phyloP scores from a whole-genome alignment of 2,329 filamentous ascomycete species.

The Cercospora beticola region DNA sequence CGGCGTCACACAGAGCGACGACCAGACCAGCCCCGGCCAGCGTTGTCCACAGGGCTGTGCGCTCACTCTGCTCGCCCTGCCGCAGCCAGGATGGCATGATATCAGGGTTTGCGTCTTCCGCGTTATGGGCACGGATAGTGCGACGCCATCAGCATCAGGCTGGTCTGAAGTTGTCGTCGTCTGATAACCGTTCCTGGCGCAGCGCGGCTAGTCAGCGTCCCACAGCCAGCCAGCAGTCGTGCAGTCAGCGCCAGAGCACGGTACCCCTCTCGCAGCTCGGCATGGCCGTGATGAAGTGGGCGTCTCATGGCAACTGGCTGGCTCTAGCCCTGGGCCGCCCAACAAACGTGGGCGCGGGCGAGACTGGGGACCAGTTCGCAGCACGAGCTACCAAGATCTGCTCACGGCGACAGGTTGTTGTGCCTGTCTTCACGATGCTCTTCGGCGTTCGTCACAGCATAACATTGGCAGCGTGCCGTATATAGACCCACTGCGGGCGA shows the following conservation, averaged over 20 bases:
- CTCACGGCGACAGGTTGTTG: neutral
- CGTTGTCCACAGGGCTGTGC: neutral
- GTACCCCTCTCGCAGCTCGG: neutral
- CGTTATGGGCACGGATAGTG: neutral
- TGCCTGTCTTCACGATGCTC: neutral
- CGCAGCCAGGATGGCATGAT: neutral
- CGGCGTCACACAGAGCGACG: neutral
- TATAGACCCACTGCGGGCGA: slow-evolving; percentile 5
- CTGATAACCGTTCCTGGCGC: slow-evolving; percentile 1
- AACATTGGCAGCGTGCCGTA: neutral
- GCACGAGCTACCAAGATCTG: neutral
- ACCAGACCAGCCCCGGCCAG: neutral
- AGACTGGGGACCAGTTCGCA: neutral
- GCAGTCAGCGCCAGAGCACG: neutral
- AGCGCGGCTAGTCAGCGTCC: slow-evolving; percentile 1
- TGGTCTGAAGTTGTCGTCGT: neutral
- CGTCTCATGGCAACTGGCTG: neutral
- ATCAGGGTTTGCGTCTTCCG: neutral
- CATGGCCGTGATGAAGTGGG: neutral
- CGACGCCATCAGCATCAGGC: slow-evolving; percentile 4
- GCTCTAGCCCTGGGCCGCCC: neutral
- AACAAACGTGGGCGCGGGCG: neutral
- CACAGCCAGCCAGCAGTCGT: neutral
- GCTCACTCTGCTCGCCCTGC: neutral
- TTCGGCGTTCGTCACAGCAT: neutral